A percentile compares a stretch with the other conserved stretches of the same genome.
phyloP scores from a whole-genome alignment of 306 rosid species.

The Sicyos baderoa region DNA sequence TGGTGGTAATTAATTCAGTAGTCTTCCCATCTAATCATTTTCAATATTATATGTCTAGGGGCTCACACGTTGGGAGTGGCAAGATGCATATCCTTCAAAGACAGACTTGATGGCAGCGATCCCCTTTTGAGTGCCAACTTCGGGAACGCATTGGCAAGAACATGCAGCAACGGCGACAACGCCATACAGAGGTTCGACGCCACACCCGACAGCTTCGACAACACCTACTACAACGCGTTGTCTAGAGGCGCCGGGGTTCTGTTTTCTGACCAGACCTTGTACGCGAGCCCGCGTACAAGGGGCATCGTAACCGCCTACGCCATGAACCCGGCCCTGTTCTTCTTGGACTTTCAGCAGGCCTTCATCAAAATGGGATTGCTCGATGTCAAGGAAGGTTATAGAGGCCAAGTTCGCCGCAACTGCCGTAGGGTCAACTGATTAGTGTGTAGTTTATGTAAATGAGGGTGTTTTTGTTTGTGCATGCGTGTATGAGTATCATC shows the following conservation, averaged over 20 bases:
- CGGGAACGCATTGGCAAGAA: slow-evolving; percentile 39
- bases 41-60: slow-evolving; percentile 23
- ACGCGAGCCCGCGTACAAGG: slow-evolving; percentile 33
- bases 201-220: slow-evolving; percentile 53
- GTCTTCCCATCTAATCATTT: too few relatives aligned
- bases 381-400: slow-evolving; percentile 47
- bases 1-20: too few relatives aligned
- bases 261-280: slow-evolving; percentile 55
- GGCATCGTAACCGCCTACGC: slow-evolving; percentile 51
- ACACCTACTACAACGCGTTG: slow-evolving; percentile 43
- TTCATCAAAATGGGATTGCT: slow-evolving; percentile 67
- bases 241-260: slow-evolving; percentile 47
- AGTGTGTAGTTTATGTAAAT: too few relatives aligned
- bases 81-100: slow-evolving; percentile 61
- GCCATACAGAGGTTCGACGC: slow-evolving; percentile 55
- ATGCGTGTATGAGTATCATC: too few relatives aligned
- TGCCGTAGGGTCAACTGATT: slow-evolving; percentile 45
- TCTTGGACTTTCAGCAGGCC: slow-evolving; percentile 65
- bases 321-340: slow-evolving; percentile 53
- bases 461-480: too few relatives aligned
- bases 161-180: slow-evolving; percentile 53
- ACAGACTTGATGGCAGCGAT: slow-evolving; percentile 33
- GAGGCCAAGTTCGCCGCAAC: slow-evolving; percentile 46
- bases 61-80: slow-evolving; percentile 84
- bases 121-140: slow-evolving; percentile 40